A percentile compares a stretch with the other conserved stretches of the same genome.
Conservation (phyloP, 2,329 filamentous ascomycete genomes). For the Alternaria angustiovoidea region DNA sequence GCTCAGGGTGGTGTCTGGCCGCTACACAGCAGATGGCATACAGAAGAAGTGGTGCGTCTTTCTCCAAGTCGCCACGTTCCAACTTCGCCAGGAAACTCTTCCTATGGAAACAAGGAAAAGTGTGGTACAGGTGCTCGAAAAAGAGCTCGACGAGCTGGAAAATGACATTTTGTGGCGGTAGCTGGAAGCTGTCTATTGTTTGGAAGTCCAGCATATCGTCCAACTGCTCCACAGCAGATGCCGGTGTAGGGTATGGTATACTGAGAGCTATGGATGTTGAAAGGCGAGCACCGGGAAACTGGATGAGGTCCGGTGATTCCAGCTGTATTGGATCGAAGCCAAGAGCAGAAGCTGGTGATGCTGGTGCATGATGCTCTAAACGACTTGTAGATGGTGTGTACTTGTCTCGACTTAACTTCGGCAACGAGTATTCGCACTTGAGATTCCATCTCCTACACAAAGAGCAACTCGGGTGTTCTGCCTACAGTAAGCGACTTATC, state of each 20-base stretch:
- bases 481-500: conserved; percentile 21
- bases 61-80: conserved; percentile 23
- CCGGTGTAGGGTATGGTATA: conserved; percentile 3
- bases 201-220: conserved; percentile 10
- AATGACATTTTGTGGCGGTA: conserved; percentile 28
- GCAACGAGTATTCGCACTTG: conserved; percentile 31
- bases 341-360: not conserved
- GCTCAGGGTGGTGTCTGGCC: conserved; percentile 33
- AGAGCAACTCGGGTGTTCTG: conserved; percentile 32
- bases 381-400: not conserved
- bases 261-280: not conserved
- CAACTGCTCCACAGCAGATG: not conserved
- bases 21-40: conserved; percentile 41
- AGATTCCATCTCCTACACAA: conserved; percentile 37
- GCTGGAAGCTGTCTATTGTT: conserved; percentile 9
- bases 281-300: not conserved
- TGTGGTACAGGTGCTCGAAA: conserved; percentile 32
- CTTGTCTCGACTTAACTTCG: not conserved
- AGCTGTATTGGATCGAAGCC: not conserved
- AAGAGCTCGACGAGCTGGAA: conserved; percentile 37
- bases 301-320: conserved; percentile 12
- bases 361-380: not conserved
- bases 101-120: conserved; percentile 43
- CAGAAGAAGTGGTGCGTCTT: conserved; percentile 30
- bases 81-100: conserved; percentile 26